These are phyloP conservation scores for Leersia perrieri DNA, from an alignment of 176 grass and related monocot species.

Conservation along the genomic window DNA sequence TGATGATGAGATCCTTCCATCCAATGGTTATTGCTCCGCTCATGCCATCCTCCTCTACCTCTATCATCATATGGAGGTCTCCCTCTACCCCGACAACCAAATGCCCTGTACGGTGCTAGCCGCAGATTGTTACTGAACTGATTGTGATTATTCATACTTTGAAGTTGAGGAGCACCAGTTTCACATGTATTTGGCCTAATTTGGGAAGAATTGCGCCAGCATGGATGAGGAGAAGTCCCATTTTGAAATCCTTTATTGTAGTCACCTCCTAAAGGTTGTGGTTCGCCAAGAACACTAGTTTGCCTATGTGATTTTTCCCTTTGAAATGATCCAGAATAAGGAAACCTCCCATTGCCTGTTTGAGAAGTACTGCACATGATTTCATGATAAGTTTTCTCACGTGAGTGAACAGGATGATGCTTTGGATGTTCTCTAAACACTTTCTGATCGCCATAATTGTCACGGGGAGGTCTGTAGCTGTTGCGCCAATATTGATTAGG, in stretches of 20 bases:
- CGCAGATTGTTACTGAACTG: background rate
- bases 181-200: constrained; percentile 21
- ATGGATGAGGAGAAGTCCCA: constrained; percentile 9
- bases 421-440: constrained; percentile 27
- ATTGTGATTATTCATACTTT: constrained; percentile 4
- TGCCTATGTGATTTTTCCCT: constrained; percentile 3
- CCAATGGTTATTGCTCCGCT: constrained; percentile 8
- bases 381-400: constrained; percentile 10
- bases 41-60: constrained; percentile 17
- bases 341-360: constrained; percentile 24
- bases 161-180: constrained; percentile 13
- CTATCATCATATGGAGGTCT: constrained; percentile 15
- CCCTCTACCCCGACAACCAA: constrained; percentile 16
- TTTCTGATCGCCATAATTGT: constrained; percentile 4
- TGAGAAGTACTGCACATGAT: constrained; percentile 23
- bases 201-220: background rate
- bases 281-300: constrained; percentile 23
- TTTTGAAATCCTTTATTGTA: constrained; percentile 9
- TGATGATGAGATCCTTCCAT: constrained; percentile 6
- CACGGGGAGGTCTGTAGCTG: background rate
- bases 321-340: constrained; percentile 31
- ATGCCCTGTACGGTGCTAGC: background rate
- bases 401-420: background rate
- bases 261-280: constrained; percentile 35
- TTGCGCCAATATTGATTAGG: constrained; percentile 19